These are phyloP conservation scores for Coemansia sp. DNA, from an alignment of 192 early-diverging fungal genomes.

Conservation along the genomic window DNA sequence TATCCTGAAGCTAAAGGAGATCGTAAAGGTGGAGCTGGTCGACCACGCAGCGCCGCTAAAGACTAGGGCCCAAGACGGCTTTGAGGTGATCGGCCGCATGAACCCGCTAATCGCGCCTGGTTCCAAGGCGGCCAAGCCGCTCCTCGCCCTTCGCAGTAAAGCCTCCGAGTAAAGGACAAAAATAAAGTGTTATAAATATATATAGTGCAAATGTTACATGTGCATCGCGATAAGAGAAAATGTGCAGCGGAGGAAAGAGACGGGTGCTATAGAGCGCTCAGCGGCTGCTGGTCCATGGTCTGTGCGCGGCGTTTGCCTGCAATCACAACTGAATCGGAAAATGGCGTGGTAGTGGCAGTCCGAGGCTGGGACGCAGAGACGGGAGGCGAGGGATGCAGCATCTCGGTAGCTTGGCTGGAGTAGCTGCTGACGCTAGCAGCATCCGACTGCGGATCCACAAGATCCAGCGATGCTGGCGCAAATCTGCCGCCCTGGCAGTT, in stretches of 20 bases:
- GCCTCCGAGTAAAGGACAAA: not conserved
- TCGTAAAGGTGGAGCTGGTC: conserved; percentile 60
- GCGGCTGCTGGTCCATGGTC: conserved; percentile 30
- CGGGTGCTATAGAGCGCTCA: not conserved
- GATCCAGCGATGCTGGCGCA: not conserved
- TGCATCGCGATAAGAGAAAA: not conserved
- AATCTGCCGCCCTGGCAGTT: conserved; percentile 14
- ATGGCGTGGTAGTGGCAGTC: not conserved
- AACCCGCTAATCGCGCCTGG: conserved; percentile 48
- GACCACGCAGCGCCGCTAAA: conserved; percentile 33
- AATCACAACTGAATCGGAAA: not conserved
- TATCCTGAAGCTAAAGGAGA: conserved; percentile 66
- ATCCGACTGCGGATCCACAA: conserved; percentile 30
- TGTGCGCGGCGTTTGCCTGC: conserved; percentile 37
- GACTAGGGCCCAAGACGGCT: conserved; percentile 29
- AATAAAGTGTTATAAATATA: conserved; percentile 7
- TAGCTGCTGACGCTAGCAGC: conserved; percentile 32
- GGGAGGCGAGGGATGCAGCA: conserved; percentile 16
- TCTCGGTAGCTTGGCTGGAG: conserved; percentile 37
- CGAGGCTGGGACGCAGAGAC: conserved; percentile 9
- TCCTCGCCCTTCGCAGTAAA: conserved; percentile 34
- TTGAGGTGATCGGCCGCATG: conserved; percentile 49
- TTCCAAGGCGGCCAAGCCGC: conserved; percentile 50
- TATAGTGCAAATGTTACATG: conserved; percentile 7
- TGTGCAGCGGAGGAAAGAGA: not conserved